These are phyloP conservation scores for Arachnomyces sp. DNA, from an alignment of 2,329 filamentous ascomycete genomes.

Conservation along the genomic window DNA sequence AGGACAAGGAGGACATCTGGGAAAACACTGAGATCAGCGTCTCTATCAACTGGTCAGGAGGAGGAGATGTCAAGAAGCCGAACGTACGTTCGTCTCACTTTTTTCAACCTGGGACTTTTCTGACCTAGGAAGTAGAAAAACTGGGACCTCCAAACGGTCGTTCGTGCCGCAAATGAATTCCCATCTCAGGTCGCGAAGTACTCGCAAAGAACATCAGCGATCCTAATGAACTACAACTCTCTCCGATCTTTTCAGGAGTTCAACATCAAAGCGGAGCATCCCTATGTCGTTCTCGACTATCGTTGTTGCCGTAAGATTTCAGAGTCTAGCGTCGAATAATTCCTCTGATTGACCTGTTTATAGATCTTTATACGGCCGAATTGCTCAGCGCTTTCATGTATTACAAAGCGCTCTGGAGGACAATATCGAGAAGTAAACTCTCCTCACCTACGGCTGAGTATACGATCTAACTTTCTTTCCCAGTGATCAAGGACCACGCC, in stretches of 20 bases:
- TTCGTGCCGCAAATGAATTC: constrained; percentile 26
- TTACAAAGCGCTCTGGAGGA: constrained; percentile 27
- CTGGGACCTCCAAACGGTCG: constrained; percentile 24
- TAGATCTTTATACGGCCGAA: constrained; percentile 24
- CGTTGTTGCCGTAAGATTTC: constrained; percentile 17
- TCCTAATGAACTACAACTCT: constrained; percentile 24
- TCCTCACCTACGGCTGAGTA: not conserved
- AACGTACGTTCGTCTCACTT: constrained; percentile 3
- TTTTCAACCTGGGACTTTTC: not conserved
- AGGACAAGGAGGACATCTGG: constrained; percentile 8
- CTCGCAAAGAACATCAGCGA: constrained; percentile 22
- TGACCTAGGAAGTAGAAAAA: constrained; percentile 11
- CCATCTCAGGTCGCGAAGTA: constrained; percentile 26
- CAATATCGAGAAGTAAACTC: constrained; percentile 7
- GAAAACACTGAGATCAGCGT: constrained; percentile 25
- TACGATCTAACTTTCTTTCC: not conserved
- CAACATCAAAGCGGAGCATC: constrained; percentile 17
- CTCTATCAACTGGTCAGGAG: constrained; percentile 27
- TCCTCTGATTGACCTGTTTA: not conserved
- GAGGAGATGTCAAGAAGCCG: constrained; percentile 26
- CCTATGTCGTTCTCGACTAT: constrained; percentile 24
- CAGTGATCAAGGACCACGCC: constrained; percentile 8
- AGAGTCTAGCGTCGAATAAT: not conserved
- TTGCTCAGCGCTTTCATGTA: constrained; percentile 26
- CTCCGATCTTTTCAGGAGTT: constrained; percentile 24